Percentiles rank a stretch among this genome's conserved stretches.
phyloP scores from a whole-genome alignment of 139 green algal species.

The Asterochloris sp. region DNA sequence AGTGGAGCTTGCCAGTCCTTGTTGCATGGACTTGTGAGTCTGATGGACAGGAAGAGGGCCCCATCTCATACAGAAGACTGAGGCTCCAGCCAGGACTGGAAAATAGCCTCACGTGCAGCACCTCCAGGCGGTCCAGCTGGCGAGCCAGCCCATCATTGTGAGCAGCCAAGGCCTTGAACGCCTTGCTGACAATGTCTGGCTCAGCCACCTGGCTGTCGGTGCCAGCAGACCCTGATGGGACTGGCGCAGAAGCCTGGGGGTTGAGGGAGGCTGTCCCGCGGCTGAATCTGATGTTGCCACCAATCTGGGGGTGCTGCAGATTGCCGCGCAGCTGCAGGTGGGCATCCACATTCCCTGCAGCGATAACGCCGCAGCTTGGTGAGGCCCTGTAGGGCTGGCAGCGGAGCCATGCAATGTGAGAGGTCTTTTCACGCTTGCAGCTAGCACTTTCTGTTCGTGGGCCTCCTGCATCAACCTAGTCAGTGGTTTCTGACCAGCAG shows the following conservation, averaged over 20 bases:
- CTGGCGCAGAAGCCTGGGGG: constrained; percentile 29
- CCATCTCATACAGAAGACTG: no score
- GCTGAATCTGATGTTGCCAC: constrained; percentile 59
- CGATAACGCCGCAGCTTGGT: neutral
- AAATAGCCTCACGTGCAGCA: no score
- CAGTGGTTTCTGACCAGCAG: neutral
- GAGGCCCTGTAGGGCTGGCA: neutral
- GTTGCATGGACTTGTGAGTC: no score
- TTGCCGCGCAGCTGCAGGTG: constrained; percentile 44
- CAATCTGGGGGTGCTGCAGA: constrained; percentile 58
- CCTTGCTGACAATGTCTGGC: constrained; percentile 47
- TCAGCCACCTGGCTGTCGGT: constrained; percentile 15
- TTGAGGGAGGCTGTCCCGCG: constrained; percentile 62
- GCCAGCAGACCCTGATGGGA: neutral
- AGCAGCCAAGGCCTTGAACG: constrained; percentile 56
- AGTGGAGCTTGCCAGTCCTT: no score
- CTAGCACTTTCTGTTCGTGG: no score
- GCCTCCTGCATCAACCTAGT: no score
- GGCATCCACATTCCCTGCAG: constrained; percentile 57
- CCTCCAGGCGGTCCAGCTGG: constrained; percentile 11
- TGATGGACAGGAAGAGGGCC: no score
- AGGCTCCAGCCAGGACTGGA: no score
- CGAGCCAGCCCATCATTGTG: constrained; percentile 3
- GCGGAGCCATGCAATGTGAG: neutral
- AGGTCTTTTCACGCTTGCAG: no score